phyloP scores from a whole-genome alignment of 345 rosid species.

The Reutealis trisperma region DNA sequence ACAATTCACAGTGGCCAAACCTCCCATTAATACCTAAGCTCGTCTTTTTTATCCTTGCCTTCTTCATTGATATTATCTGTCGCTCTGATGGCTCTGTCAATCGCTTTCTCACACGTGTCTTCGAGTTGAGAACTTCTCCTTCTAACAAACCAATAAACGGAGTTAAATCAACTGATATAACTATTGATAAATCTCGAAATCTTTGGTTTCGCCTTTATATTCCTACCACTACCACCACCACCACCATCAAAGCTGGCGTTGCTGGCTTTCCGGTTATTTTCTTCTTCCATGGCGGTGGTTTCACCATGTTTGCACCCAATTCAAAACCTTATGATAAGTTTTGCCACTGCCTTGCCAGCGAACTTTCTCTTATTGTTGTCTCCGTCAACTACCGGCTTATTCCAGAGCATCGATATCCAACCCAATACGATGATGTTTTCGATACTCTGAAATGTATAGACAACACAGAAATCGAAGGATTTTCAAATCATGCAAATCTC shows the following conservation, averaged over 20 bases:
- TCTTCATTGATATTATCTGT: neutral
- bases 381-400: constrained; percentile 17
- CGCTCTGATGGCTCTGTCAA: constrained; percentile 2
- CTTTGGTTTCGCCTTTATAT: constrained; percentile 13
- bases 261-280: constrained; percentile 8
- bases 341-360: constrained; percentile 5
- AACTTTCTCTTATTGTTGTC: constrained; percentile 5
- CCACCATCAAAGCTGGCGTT: too few species aligned
- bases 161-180: constrained; percentile 3
- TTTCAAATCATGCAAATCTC: neutral
- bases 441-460: constrained; percentile 14
- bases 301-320: neutral
- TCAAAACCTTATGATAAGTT: constrained; percentile 4
- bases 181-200: neutral
- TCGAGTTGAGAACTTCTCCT: constrained; percentile 1
- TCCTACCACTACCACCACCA: neutral
- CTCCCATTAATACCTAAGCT: constrained; percentile 7
- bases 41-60: neutral
- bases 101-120: neutral
- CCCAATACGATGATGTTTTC: constrained; percentile 14
- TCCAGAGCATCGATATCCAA: constrained; percentile 21
- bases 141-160: neutral
- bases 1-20: neutral
- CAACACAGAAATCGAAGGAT: neutral
- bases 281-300: constrained; percentile 27